Conservation (phyloP, 1,284 basidiomycete species). For the Naganishia liquefaciens region DNA sequence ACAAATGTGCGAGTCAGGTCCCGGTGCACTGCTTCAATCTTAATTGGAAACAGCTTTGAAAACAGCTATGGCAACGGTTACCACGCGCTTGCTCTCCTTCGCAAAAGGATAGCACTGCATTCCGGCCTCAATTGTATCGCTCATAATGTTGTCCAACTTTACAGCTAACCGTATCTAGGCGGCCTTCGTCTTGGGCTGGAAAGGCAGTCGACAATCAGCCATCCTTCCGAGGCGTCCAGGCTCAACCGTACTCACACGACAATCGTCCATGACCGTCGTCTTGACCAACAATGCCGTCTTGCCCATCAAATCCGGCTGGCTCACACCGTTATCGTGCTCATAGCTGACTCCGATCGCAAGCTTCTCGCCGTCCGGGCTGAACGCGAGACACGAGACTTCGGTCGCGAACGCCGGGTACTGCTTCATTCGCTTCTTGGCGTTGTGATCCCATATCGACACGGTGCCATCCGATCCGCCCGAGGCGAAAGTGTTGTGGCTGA, state of each 20-base stretch:
- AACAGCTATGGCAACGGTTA: too few relatives aligned
- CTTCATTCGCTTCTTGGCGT: slow-evolving; percentile 89
- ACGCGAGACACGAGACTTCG: slow-evolving; percentile 71
- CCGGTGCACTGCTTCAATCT: too few relatives aligned
- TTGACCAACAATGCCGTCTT: slow-evolving; percentile 49
- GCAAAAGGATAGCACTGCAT: too few relatives aligned
- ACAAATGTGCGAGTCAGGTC: too few relatives aligned
- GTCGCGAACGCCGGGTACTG: slow-evolving; percentile 79
- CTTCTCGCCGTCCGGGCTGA: slow-evolving; percentile 77
- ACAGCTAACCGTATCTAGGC: not conserved
- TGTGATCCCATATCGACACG: slow-evolving; percentile 94
- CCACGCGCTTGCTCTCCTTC: too few relatives aligned
- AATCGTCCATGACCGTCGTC: slow-evolving; percentile 55
- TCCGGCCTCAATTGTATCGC: too few relatives aligned
- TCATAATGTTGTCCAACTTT: not conserved
- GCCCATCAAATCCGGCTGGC: slow-evolving; percentile 43
- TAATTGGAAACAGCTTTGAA: too few relatives aligned
- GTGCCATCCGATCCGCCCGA: slow-evolving; percentile 89
- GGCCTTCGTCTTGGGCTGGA: slow-evolving; percentile 30
- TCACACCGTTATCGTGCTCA: slow-evolving; percentile 77
- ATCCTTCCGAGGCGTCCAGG: not conserved
- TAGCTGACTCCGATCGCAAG: slow-evolving; percentile 81
- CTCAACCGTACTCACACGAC: slow-evolving; percentile 42
- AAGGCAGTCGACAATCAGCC: slow-evolving; percentile 4
- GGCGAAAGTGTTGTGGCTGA: slow-evolving; percentile 88